Evolutionary conservation across 2,329 filamentous ascomycete species (phyloP).

Genomic region (Microsporum ferrugineum): DNA sequence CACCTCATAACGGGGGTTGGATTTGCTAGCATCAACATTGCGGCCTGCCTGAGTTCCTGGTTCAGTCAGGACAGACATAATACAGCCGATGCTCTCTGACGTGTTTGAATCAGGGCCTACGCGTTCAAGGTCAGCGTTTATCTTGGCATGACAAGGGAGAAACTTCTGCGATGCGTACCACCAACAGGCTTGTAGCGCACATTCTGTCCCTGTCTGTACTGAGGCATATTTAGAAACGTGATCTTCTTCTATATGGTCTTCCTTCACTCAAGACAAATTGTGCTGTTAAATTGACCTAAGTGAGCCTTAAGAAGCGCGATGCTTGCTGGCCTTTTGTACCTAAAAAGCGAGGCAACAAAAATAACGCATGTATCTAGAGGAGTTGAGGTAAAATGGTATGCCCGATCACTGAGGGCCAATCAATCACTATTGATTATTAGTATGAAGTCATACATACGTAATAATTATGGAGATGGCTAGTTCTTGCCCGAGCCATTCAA

Average conservation of each 20-base stretch:
- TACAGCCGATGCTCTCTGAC: constrained; percentile 24
- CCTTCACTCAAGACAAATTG: too few relatives aligned
- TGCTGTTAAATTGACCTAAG: neutral
- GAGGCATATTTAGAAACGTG: constrained; percentile 8
- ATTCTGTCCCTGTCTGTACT: constrained; percentile 15
- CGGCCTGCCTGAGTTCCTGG: constrained; percentile 22
- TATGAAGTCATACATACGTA: neutral
- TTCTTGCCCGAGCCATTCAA: neutral
- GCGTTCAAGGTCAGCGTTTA: neutral
- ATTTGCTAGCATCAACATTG: constrained; percentile 24
- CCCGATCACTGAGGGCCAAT: neutral
- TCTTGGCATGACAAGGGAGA: neutral
- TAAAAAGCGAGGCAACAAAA: neutral
- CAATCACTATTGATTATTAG: neutral
- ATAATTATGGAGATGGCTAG: neutral
- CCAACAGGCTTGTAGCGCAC: constrained; percentile 30
- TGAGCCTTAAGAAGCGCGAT: neutral
- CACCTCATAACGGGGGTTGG: constrained; percentile 29
- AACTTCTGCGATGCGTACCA: constrained; percentile 17
- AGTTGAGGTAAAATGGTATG: neutral
- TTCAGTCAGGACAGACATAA: constrained; percentile 24
- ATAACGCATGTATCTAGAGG: neutral
- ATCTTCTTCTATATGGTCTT: neutral
- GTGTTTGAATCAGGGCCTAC: constrained; percentile 26
- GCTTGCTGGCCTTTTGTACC: neutral